Percentiles rank a stretch among this genome's conserved stretches.
Evolutionary conservation across 306 rosid genomes (phyloP).

Genomic region (Sesbania bispinosa): DNA sequence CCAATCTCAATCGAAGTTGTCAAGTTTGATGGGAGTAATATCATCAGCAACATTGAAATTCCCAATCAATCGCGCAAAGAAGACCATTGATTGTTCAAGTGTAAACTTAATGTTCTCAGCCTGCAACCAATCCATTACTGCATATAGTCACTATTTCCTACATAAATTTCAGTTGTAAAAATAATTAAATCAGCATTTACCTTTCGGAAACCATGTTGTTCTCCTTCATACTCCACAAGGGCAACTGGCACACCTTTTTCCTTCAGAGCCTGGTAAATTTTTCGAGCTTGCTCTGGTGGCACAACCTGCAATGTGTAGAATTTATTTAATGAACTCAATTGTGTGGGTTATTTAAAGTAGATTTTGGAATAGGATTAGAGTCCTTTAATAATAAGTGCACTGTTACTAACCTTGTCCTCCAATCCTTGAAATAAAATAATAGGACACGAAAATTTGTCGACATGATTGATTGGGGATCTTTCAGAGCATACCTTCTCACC

Average conservation of each 20-base stretch:
- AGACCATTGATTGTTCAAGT: conserved; percentile 95
- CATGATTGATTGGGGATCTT: conserved; percentile 81
- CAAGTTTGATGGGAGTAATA: conserved; percentile 75
- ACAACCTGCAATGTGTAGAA: conserved; percentile 57
- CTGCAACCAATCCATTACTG: conserved; percentile 43
- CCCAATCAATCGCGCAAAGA: conserved; percentile 88
- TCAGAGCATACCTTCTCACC: conserved; percentile 55
- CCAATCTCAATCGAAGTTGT: conserved; percentile 52
- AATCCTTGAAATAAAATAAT: conserved; percentile 88
- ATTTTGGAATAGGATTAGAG: no score
- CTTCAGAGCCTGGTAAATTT: conserved; percentile 76
- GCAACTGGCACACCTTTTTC: conserved; percentile 91
- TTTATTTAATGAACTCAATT: neutral
- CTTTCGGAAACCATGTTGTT: conserved; percentile 96
- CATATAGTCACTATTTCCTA: neutral
- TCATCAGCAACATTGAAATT: conserved; percentile 75
- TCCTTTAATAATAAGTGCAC: neutral
- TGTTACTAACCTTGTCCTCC: conserved; percentile 77
- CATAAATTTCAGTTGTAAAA: neutral
- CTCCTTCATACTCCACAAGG: conserved; percentile 90
- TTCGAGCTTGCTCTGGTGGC: conserved; percentile 77
- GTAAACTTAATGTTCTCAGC: conserved; percentile 94
- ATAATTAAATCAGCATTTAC: conserved; percentile 30
- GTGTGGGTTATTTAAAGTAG: no score
- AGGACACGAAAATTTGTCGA: conserved; percentile 81